Evolutionary conservation across 768 basidiomycete species (phyloP).

Genomic region (Boletus reticuloceps): DNA sequence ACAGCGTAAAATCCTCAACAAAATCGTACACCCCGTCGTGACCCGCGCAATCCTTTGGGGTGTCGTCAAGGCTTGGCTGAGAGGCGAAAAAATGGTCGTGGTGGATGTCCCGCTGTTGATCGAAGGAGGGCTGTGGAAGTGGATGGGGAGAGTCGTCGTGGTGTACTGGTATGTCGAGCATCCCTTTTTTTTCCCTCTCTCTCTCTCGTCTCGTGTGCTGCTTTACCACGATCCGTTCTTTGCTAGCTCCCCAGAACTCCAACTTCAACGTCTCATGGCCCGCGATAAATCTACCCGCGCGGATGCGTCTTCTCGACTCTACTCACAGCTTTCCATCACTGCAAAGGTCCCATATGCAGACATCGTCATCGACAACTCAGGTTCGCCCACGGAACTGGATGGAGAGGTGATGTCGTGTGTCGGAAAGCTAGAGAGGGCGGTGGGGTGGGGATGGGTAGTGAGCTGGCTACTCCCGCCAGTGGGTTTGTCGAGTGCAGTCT

Average conservation of each 20-base stretch:
- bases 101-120: slow-evolving; percentile 92
- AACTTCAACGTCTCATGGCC: slow-evolving; percentile 74
- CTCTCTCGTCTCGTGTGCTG: background rate
- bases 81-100: slow-evolving; percentile 74
- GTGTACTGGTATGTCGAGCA: slow-evolving; percentile 75
- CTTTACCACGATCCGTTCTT: background rate
- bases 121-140: slow-evolving; percentile 82
- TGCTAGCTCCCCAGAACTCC: slow-evolving; percentile 73
- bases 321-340: slow-evolving; percentile 76
- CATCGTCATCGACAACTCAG: slow-evolving; percentile 86
- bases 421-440: slow-evolving; percentile 40
- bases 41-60: slow-evolving; percentile 68
- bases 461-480: slow-evolving; percentile 60
- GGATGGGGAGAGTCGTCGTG: slow-evolving; percentile 80
- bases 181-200: background rate
- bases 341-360: slow-evolving; percentile 86
- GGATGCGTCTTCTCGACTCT: slow-evolving; percentile 72
- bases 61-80: slow-evolving; percentile 69
- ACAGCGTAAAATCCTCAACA: slow-evolving; percentile 72
- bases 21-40: slow-evolving; percentile 92
- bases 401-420: slow-evolving; percentile 42
- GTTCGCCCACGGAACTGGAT: slow-evolving; percentile 64
- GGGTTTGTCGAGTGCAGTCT: slow-evolving; percentile 47
- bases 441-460: slow-evolving; percentile 59
- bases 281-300: slow-evolving; percentile 66